Conservation (phyloP, 257 asterid genomes). For the Perilla frutescens region DNA sequence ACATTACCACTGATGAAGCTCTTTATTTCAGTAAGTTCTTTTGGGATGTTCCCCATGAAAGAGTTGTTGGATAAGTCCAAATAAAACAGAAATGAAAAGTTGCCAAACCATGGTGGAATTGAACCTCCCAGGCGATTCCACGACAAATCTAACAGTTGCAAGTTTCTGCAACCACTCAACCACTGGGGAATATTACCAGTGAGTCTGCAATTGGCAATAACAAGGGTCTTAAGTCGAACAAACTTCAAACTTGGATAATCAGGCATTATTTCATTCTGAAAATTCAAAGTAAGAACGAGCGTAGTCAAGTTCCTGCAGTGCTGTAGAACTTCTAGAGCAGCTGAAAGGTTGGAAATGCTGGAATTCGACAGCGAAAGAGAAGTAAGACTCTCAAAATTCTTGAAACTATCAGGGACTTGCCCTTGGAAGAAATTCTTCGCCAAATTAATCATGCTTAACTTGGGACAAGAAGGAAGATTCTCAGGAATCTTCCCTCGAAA, state of each 20-base stretch:
- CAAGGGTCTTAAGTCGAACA: slow-evolving; percentile 57
- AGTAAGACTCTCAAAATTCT: slow-evolving; percentile 59
- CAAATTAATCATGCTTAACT: slow-evolving; percentile 59
- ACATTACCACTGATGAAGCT: slow-evolving; percentile 52
- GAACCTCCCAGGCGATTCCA: slow-evolving; percentile 71
- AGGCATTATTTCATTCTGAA: slow-evolving; percentile 61
- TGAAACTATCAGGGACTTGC: slow-evolving; percentile 74
- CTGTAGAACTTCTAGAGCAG: slow-evolving; percentile 61
- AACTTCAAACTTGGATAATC: slow-evolving; percentile 53
- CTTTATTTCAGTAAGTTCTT: slow-evolving; percentile 55
- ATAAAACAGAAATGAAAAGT: slow-evolving; percentile 64
- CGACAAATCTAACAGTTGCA: slow-evolving; percentile 74
- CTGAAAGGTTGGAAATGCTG: slow-evolving; percentile 57
- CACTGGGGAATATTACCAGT: slow-evolving; percentile 72
- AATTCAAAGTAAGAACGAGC: slow-evolving; percentile 68
- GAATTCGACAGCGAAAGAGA: slow-evolving; percentile 71
- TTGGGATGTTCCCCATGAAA: slow-evolving; percentile 65
- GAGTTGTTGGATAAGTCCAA: slow-evolving; percentile 83
- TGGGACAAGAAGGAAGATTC: slow-evolving; percentile 58
- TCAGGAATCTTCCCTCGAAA: slow-evolving; percentile 67
- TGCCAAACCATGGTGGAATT: slow-evolving; percentile 75
- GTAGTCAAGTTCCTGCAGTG: slow-evolving; percentile 70
- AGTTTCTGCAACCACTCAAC: slow-evolving; percentile 53
- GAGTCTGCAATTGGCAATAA: slow-evolving; percentile 75
- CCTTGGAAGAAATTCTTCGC: slow-evolving; percentile 61